Base-by-base conservation (phyloP, 1,284 basidiomycete species). In the Tremellales sp. region DNA sequence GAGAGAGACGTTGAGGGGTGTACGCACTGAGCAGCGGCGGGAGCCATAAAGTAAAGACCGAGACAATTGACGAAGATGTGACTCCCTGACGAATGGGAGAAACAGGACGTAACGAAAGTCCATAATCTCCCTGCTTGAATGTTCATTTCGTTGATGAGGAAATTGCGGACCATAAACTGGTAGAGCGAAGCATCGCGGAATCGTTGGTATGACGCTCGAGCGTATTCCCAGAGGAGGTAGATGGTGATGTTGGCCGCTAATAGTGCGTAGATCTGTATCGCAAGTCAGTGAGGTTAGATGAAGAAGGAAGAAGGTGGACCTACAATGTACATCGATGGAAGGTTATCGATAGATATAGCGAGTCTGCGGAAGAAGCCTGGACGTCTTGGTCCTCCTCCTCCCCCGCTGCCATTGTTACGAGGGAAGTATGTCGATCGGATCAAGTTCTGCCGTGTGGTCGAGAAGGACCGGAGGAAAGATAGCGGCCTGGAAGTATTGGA, bases 61-160 rank as follows among this genome's bases (percentile, higher is more conserved):
- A 91, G 78, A 42, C 82, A 82, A 67, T 94, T 94, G 67, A 92
- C 75, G 24, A 86, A 61, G 29, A 90, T 81, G 67, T 94, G 91
- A 0, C 66, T 58, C 10, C 78, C 51, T 22, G 78, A 76, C 54
- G 77, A 72, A 63, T 92, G 89, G 2, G 84, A 90, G 76, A 92
- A 90, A 51, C 77, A 79, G 23, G 79, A 74, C 0, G 88, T 89
- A 19, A 92, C 54, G 24, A 87, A 72, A 0, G 88, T 90, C 86
- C 89, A 92, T 68, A 86, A 67, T 70, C 89, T 78, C 5, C 89
- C 89, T 5, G 78, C 73, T 1, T 73, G 70, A 19, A 92, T 63
- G 69, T 91, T 92, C 11, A 71, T 63, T 76, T 81, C 64, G 33
- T 67, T 72, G 3, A 73, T 62, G 35, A 81, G 78, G 65, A 93